These are phyloP conservation scores for Scheffersomyces lignosus DNA, from an alignment of 805 yeast species.

Conservation along the genomic window DNA sequence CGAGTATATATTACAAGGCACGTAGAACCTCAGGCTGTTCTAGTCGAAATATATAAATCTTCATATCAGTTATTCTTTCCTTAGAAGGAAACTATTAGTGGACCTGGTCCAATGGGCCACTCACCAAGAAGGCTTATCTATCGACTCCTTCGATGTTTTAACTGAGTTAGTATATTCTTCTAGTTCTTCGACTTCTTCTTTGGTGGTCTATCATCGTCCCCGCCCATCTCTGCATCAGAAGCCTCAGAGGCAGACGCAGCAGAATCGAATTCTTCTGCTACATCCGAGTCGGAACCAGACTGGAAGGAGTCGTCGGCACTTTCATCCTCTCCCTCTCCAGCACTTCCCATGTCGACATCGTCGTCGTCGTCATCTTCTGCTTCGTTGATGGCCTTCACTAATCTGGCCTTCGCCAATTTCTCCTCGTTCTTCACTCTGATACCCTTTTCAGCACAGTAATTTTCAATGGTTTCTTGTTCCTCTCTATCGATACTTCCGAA, in stretches of 20 bases:
- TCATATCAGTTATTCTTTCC: too few relatives aligned
- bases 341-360: conserved; percentile 63
- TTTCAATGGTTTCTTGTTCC: conserved; percentile 80
- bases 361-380: conserved; percentile 49
- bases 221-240: conserved; percentile 20
- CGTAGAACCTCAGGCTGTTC: too few relatives aligned
- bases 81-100: too few relatives aligned
- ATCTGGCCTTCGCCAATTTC: conserved; percentile 77
- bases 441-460: conserved; percentile 73
- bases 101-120: too few relatives aligned
- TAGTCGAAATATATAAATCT: too few relatives aligned
- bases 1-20: too few relatives aligned
- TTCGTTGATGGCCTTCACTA: conserved; percentile 72
- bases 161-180: too few relatives aligned
- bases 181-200: conserved; percentile 14
- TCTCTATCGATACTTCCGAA: conserved; percentile 89
- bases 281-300: conserved; percentile 61
- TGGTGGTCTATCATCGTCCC: conserved; percentile 30
- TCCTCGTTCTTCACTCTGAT: conserved; percentile 85
- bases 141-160: too few relatives aligned
- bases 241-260: conserved; percentile 46
- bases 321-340: conserved; percentile 71
- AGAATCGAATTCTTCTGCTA: conserved; percentile 83
- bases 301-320: conserved; percentile 87
- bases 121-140: too few relatives aligned